Evolutionary conservation across 495 filamentous ascomycete genomes (phyloP), one percentile per base, ranked within the genome.

Genomic region (Pseudevernia furfuracea): DNA sequence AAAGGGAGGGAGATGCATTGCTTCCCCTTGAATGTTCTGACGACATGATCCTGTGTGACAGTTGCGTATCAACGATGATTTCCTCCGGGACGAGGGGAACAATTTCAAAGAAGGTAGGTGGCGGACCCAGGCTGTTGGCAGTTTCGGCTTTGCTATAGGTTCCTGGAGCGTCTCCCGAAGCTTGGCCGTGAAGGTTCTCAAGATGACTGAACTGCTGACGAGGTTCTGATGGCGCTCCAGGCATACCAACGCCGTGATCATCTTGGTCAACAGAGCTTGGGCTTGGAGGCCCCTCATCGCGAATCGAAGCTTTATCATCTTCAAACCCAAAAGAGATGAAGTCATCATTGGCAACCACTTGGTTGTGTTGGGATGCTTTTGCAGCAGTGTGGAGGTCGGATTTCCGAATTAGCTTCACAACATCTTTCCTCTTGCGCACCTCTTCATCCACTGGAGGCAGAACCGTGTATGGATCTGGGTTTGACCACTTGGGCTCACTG

Each of bases 391-490:
- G 71, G 52, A 90, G 79, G 55, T 90, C 84, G 1, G 91, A 88
- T 67, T 95, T 96, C 67, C 91, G 85, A 67, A 96, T 96, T 60
- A 94, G 71, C 67, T 92, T 86, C 34, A 96, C 89, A 37, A 96
- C 85, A 64, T 96, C 90, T 67, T 88, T 85, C 72, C 86, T 88
- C 70, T 90, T 91, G 23, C 78, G 77, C 44, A 82, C 79, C 48
- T 71, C 79, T 67, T 82, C 84, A 68, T 89, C 86, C 0, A 84
- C 80, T 10, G 90, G 89, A 9, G 92, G 92, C 11, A 94, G 76
- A 4, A 80, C 87, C 5, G 89, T 94, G 75, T 96, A 97, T 0
- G 91, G 90, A 74, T 97, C 92, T 6, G 92, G 91, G 69, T 97
- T 97, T 1, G 90, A 96, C 92, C 92, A 97, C 73, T 86, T 89